These are phyloP conservation scores for Tillandsia fasciculata DNA, from an alignment of 176 grass and related monocot species.

Conservation along the genomic window DNA sequence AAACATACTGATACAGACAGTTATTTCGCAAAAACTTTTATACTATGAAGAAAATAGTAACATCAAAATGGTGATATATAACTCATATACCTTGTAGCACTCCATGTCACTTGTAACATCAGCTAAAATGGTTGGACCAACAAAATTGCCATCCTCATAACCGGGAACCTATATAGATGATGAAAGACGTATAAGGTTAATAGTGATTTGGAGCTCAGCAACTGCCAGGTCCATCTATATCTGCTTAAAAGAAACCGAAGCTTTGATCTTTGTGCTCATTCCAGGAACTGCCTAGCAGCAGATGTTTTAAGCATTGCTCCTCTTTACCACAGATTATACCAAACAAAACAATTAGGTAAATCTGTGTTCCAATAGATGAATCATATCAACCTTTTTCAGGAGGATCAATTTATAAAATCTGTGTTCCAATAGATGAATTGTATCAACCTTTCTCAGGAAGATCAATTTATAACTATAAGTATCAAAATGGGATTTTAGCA, in stretches of 20 bases:
- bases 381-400: neutral
- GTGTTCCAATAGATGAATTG: neutral
- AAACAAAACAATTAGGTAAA: neutral
- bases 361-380: neutral
- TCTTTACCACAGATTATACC: neutral
- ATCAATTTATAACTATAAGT: neutral
- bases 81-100: slow-evolving; percentile 78
- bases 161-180: slow-evolving; percentile 49
- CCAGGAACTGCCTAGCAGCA: too few species aligned
- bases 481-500: neutral
- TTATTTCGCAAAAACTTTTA: neutral
- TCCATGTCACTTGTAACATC: slow-evolving; percentile 81
- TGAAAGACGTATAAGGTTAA: neutral
- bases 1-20: slow-evolving; percentile 3
- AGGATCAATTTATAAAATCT: neutral
- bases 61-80: neutral
- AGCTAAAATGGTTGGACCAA: slow-evolving; percentile 84
- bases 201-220: neutral
- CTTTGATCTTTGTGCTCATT: too few species aligned
- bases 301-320: too few species aligned
- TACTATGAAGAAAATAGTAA: neutral
- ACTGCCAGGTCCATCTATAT: too few species aligned
- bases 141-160: slow-evolving; percentile 77
- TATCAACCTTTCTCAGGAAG: neutral
- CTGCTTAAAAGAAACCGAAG: too few species aligned